phyloP scores from a whole-genome alignment of 805 yeast species.

The Metschnikowia santaceciliae region DNA sequence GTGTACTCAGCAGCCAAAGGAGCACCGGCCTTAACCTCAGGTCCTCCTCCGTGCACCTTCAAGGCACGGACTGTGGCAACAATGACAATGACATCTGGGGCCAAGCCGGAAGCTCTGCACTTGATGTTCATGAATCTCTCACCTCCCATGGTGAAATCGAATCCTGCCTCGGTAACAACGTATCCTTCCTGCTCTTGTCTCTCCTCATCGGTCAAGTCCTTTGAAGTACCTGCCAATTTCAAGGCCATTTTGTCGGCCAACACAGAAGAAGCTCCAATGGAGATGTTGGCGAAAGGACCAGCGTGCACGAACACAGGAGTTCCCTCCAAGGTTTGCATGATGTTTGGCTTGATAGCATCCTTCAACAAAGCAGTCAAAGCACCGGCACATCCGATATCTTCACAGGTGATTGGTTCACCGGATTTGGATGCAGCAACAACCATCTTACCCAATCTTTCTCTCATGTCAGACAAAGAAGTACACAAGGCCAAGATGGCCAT shows the following conservation, averaged over 20 bases:
- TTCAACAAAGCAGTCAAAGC: conserved; percentile 77
- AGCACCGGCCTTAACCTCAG: conserved; percentile 83
- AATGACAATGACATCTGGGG: conserved; percentile 72
- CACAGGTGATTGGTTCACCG: conserved; percentile 76
- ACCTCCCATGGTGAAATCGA: conserved; percentile 91
- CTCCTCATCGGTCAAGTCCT: conserved; percentile 40
- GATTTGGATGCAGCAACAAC: conserved; percentile 66
- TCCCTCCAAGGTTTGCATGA: conserved; percentile 87
- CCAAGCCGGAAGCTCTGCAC: conserved; percentile 75
- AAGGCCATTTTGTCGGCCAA: conserved; percentile 80
- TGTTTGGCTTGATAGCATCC: conserved; percentile 79
- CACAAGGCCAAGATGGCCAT: conserved; percentile 83
- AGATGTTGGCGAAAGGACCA: conserved; percentile 85
- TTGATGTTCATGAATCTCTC: conserved; percentile 81
- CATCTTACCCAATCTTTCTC: conserved; percentile 70
- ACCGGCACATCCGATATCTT: conserved; percentile 83
- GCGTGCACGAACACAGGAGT: conserved; percentile 86
- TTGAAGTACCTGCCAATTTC: conserved; percentile 66
- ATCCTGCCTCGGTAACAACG: conserved; percentile 85
- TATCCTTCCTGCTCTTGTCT: conserved; percentile 58
- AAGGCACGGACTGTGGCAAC: conserved; percentile 84
- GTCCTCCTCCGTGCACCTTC: conserved; percentile 86
- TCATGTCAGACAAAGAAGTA: conserved; percentile 64
- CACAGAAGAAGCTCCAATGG: conserved; percentile 82
- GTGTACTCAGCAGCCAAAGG: conserved; percentile 70